Evolutionary conservation across 495 filamentous ascomycete genomes (phyloP).

Genomic region (Elasticomyces elasticus): DNA sequence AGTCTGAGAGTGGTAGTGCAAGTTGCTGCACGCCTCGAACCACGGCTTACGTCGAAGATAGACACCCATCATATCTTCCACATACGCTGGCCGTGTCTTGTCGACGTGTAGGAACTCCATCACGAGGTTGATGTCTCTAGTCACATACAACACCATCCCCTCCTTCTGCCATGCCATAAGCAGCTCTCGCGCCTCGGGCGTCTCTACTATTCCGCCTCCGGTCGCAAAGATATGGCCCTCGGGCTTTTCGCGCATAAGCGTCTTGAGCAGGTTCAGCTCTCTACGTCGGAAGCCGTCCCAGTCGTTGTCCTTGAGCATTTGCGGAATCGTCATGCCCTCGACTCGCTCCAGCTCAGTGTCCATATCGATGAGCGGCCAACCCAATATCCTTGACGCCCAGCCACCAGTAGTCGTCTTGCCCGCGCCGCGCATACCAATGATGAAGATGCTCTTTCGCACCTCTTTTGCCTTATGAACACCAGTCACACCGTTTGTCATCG

Average conservation of each 20-base stretch:
- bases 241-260: constrained; percentile 61
- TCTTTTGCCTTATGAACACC: constrained; percentile 31
- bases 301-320: constrained; percentile 66
- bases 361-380: constrained; percentile 72
- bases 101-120: constrained; percentile 85
- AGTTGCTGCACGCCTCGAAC: constrained; percentile 90
- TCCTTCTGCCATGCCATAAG: constrained; percentile 66
- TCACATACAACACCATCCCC: constrained; percentile 81
- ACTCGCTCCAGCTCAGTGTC: constrained; percentile 73
- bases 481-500: constrained; percentile 30
- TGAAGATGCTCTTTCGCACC: constrained; percentile 61
- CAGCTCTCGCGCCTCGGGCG: constrained; percentile 65
- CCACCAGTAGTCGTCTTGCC: constrained; percentile 90
- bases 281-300: constrained; percentile 84
- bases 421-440: constrained; percentile 96
- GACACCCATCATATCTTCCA: constrained; percentile 86
- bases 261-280: constrained; percentile 65
- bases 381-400: constrained; percentile 67
- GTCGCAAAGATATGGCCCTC: constrained; percentile 79
- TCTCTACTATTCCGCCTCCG: constrained; percentile 89
- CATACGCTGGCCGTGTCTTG: constrained; percentile 84
- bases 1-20: constrained; percentile 77
- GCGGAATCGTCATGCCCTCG: constrained; percentile 65
- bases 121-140: constrained; percentile 76
- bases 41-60: constrained; percentile 86